Percentiles rank a stretch among this genome's conserved stretches.
Conservation (phyloP, 768 basidiomycete species). For the Paxillus ammoniavirescens region DNA sequence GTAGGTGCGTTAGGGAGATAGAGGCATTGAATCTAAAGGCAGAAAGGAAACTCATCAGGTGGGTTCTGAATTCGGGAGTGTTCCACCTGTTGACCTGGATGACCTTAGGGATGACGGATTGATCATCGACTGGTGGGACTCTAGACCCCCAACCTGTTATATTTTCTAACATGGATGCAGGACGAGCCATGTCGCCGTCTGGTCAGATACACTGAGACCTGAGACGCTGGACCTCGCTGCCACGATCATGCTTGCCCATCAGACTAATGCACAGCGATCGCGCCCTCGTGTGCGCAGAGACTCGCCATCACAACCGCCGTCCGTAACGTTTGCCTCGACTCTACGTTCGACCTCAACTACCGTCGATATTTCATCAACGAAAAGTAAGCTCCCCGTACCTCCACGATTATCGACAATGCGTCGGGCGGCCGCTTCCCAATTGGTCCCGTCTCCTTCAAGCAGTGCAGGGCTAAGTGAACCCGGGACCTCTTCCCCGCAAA, state of each 20-base stretch:
- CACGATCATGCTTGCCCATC: constrained; percentile 23
- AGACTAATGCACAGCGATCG: constrained; percentile 21
- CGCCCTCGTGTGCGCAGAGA: not conserved
- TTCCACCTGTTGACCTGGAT: not conserved
- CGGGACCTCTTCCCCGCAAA: not conserved
- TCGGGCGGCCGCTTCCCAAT: constrained; percentile 5
- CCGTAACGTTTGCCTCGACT: not conserved
- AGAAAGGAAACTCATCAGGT: constrained; percentile 30
- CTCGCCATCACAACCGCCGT: not conserved
- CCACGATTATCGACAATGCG: constrained; percentile 14
- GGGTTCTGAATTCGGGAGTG: constrained; percentile 2
- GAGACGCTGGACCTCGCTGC: constrained; percentile 27
- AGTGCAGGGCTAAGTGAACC: not conserved
- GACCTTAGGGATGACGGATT: constrained; percentile 28
- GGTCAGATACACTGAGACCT: constrained; percentile 31
- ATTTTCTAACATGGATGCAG: constrained; percentile 13
- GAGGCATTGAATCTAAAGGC: constrained; percentile 18
- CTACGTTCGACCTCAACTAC: not conserved
- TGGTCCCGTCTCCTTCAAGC: not conserved
- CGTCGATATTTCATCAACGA: not conserved
- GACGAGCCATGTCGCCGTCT: constrained; percentile 29
- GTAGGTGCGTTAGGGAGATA: constrained; percentile 16
- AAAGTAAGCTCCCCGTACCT: constrained; percentile 19
- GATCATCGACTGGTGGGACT: constrained; percentile 28
- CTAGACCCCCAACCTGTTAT: not conserved